Percentiles rank a stretch among this genome's conserved stretches.
These are phyloP conservation scores for Saccharomycopsis schoenii DNA, from an alignment of 805 yeast genomes.

Conservation along the genomic window DNA sequence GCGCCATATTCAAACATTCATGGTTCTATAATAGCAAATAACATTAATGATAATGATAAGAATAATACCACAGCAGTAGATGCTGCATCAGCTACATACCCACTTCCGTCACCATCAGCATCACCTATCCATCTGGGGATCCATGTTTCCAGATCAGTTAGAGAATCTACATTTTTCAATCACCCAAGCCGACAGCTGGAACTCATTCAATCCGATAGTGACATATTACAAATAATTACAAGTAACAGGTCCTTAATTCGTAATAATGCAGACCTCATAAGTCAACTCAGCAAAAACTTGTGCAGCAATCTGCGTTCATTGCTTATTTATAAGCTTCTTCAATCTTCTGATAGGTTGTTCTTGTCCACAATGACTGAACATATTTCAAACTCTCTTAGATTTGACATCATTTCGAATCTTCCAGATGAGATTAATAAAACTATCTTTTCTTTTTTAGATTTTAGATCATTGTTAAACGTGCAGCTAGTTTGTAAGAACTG, in stretches of 20 bases:
- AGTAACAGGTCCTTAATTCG: conserved; percentile 17
- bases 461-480: conserved; percentile 47
- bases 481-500: conserved; percentile 61
- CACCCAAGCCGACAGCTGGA: background rate
- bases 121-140: conserved; percentile 36
- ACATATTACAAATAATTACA: background rate
- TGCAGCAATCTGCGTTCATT: conserved; percentile 19
- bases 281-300: conserved; percentile 12
- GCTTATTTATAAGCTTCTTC: conserved; percentile 44
- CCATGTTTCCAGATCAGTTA: conserved; percentile 1
- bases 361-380: conserved; percentile 49
- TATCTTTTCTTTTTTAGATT: conserved; percentile 57
- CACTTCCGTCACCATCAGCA: conserved; percentile 62
- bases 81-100: conserved; percentile 30
- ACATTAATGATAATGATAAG: background rate
- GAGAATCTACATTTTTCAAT: background rate
- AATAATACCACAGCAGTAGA: background rate
- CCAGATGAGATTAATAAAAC: conserved; percentile 69
- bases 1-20: background rate
- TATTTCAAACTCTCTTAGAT: conserved; percentile 46
- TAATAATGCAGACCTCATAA: conserved; percentile 15
- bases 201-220: background rate
- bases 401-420: conserved; percentile 61
- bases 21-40: background rate
- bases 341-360: conserved; percentile 47